phyloP scores from a whole-genome alignment of 2,329 filamentous ascomycete genomes.

The Bipolaris sorokiniana region DNA sequence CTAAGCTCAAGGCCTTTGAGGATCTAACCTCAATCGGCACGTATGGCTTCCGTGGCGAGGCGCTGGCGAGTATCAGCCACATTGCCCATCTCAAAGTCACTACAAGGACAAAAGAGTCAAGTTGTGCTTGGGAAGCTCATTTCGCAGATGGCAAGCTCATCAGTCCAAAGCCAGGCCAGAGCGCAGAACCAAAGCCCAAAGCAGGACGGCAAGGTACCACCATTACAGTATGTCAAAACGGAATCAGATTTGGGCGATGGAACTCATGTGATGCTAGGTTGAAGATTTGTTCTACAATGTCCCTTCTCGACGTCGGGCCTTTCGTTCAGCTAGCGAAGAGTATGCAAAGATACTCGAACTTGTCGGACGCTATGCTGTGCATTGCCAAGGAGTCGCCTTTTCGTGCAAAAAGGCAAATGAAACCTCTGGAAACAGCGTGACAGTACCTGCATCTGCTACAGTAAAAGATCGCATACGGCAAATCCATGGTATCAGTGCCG shows the following conservation, averaged over 20 bases:
- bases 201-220: constrained; percentile 91
- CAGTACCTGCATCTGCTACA: constrained; percentile 74
- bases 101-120: constrained; percentile 87
- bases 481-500: constrained; percentile 81
- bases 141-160: constrained; percentile 83
- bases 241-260: background rate
- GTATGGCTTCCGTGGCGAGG: constrained; percentile 97
- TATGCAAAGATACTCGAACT: constrained; percentile 98
- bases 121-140: constrained; percentile 86
- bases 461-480: constrained; percentile 86
- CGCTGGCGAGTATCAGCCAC: constrained; percentile 95
- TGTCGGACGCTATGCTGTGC: constrained; percentile 89
- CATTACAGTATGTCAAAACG: constrained; percentile 69
- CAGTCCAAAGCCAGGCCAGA: constrained; percentile 86
- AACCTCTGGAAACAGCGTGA: constrained; percentile 74
- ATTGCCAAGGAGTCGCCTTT: constrained; percentile 89
- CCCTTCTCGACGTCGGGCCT: constrained; percentile 83
- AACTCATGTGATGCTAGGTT: constrained; percentile 56
- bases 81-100: constrained; percentile 96
- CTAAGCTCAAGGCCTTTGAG: constrained; percentile 91
- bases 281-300: constrained; percentile 98
- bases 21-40: constrained; percentile 89
- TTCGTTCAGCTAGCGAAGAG: constrained; percentile 89
- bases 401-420: constrained; percentile 97
- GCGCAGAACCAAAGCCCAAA: constrained; percentile 81